Base-by-base conservation (phyloP, 345 rosid genomes). In the Aquilaria sinensis region DNA sequence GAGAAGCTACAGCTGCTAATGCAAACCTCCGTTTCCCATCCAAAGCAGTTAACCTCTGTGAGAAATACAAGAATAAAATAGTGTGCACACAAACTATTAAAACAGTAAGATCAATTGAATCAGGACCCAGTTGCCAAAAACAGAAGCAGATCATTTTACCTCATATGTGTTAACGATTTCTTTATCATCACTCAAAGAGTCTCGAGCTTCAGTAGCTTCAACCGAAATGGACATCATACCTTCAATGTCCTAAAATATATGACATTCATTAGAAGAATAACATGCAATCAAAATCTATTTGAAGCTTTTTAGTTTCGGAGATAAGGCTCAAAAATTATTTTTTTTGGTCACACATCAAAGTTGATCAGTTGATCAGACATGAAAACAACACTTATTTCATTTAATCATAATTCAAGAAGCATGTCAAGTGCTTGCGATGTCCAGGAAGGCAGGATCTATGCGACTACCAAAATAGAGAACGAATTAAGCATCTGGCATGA, bases 221-320 rank as follows among this genome's bases (percentile, higher is more conserved):
- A 80, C 96, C 43, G 96, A 91, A 60, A 91, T 91, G n/a, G 97
- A 91, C 97, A 91, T 83, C 97, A 91, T 91, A 67, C 97, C 97
- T 72, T 86, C 96, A 57, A 86, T 84, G 81, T 88, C 97, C 96
- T 91, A 74, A 47, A 69, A 56, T 51, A 49, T 9, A 37, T 37
- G 55, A 62, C 41, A 51, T 65, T 45, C 68, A 37, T 41, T 37
- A 57, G 43, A 37, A 37, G 43, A 37, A 23, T 23, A 23, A 23
- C 23, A 23, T 23, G 23, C 23, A 59, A 49, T 55, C 11, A 66
- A 59, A 46, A 62, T 47, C 48, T 63, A 56, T 45, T 12, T 49
- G n/a, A 41, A 57, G 54, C 5, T 46, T 29, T 10, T 31, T 37
- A 31, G 14, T 45, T 23, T 23, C 23, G 23, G 23, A 23, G 23